Percentiles rank a stretch among this genome's conserved stretches.
Conservation (phyloP, 108 stramenopile species). For the Conticribra guillardii region DNA sequence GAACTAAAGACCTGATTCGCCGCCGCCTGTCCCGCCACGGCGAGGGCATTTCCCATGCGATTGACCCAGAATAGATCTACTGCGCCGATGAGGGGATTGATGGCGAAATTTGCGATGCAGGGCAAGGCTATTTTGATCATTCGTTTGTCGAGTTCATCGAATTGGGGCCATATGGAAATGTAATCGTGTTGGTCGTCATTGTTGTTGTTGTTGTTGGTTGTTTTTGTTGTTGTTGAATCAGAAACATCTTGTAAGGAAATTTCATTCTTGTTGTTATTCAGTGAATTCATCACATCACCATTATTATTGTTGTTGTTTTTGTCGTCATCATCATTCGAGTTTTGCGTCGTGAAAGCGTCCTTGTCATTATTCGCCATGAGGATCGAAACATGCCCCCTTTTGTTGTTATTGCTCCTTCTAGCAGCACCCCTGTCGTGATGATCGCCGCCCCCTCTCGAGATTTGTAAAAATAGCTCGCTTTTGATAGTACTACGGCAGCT, state of each 20-base stretch:
- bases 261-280: constrained; percentile 7
- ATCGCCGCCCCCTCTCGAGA: too few relatives aligned
- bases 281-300: constrained; percentile 12
- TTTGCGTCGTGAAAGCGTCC: too few relatives aligned
- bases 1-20: constrained; percentile 89
- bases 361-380: too few relatives aligned
- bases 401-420: too few relatives aligned
- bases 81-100: constrained; percentile 84
- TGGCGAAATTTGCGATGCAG: constrained; percentile 91
- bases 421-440: too few relatives aligned
- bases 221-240: constrained; percentile 3
- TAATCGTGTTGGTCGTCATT: constrained; percentile 7
- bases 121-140: constrained; percentile 84
- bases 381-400: too few relatives aligned
- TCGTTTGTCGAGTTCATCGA: constrained; percentile 74
- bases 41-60: constrained; percentile 89
- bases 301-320: too few relatives aligned
- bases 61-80: constrained; percentile 93
- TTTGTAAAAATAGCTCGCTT: too few relatives aligned
- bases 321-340: too few relatives aligned
- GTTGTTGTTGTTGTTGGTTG: not conserved
- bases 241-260: not conserved
- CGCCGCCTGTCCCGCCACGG: constrained; percentile 90
- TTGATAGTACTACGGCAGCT: not conserved
- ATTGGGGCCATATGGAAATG: constrained; percentile 63